Conservation (phyloP, 2,329 filamentous ascomycete species). For the Thermothelomyces thermophilus region DNA sequence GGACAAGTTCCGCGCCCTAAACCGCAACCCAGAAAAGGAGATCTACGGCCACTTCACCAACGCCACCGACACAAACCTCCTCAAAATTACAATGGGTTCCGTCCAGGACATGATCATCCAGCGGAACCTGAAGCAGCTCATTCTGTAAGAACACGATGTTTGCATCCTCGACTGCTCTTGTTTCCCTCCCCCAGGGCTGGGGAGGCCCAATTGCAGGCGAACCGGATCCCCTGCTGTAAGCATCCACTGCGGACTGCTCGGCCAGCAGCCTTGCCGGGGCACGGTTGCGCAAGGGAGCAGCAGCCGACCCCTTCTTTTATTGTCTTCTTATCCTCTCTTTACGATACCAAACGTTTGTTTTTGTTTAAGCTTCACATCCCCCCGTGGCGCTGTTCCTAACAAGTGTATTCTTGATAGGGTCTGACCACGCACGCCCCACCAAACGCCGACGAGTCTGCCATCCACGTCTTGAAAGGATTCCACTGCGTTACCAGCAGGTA, state of each 20-base stretch:
- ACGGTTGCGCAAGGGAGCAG: neutral
- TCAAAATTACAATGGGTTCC: conserved; percentile 80
- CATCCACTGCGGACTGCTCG: conserved; percentile 1
- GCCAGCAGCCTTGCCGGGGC: neutral
- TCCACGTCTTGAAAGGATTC: neutral
- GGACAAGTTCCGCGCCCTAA: conserved; percentile 72
- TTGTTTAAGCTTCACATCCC: too few relatives aligned
- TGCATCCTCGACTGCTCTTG: neutral
- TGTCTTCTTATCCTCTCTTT: conserved; percentile 1
- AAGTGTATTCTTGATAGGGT: conserved; percentile 11
- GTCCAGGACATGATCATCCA: conserved; percentile 87
- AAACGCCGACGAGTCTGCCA: neutral
- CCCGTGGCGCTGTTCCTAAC: conserved; percentile 6
- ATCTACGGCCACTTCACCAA: conserved; percentile 59
- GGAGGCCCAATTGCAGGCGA: neutral
- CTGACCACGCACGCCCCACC: neutral
- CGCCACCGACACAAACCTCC: conserved; percentile 61
- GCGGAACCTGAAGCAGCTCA: conserved; percentile 72
- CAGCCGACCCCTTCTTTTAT: neutral
- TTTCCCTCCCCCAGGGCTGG: neutral
- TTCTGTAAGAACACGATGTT: conserved; percentile 47
- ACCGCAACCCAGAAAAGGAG: conserved; percentile 59
- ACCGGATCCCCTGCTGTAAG: conserved; percentile 7
- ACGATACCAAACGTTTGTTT: conserved; percentile 7
- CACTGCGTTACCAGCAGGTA: neutral